These are phyloP conservation scores for Haberlea rhodopensis DNA, from an alignment of 257 asterid species.

Conservation along the genomic window DNA sequence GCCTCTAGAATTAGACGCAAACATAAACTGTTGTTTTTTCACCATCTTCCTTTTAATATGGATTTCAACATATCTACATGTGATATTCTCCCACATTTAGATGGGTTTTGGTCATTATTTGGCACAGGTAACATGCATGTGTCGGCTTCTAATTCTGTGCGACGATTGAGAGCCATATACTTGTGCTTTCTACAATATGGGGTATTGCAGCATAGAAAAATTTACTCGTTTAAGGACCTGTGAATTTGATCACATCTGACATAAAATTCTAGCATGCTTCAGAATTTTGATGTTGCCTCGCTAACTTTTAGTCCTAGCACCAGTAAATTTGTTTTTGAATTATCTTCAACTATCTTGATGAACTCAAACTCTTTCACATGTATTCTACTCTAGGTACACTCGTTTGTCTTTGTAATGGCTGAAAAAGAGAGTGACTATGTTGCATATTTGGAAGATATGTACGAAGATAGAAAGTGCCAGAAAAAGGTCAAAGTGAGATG, in stretches of 20 bases:
- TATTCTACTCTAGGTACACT: constrained; percentile 45
- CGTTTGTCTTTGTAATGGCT: constrained; percentile 95
- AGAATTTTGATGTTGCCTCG: not conserved
- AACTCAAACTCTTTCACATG: not conserved
- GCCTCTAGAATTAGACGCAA: too few relatives aligned
- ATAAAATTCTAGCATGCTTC: not conserved
- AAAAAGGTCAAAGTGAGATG: constrained; percentile 97
- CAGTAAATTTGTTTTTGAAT: too few relatives aligned
- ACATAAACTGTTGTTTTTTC: too few relatives aligned
- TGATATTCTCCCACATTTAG: too few relatives aligned
- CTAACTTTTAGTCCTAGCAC: not conserved
- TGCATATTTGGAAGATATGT: constrained; percentile 95
- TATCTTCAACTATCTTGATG: not conserved
- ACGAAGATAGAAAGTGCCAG: constrained; percentile 90
- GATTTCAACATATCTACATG: too few relatives aligned
- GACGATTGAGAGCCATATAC: too few relatives aligned
- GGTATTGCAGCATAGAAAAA: too few relatives aligned
- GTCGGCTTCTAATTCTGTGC: too few relatives aligned
- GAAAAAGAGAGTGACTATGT: constrained; percentile 80
- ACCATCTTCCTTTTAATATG: too few relatives aligned
- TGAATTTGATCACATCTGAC: not conserved
- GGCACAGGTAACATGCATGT: too few relatives aligned
- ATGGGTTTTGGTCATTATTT: too few relatives aligned
- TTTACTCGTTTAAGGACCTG: not conserved
- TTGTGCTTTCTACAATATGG: not conserved